phyloP scores from a whole-genome alignment of 169 alveolate genomes.

The Cryptosporidium parvum region DNA sequence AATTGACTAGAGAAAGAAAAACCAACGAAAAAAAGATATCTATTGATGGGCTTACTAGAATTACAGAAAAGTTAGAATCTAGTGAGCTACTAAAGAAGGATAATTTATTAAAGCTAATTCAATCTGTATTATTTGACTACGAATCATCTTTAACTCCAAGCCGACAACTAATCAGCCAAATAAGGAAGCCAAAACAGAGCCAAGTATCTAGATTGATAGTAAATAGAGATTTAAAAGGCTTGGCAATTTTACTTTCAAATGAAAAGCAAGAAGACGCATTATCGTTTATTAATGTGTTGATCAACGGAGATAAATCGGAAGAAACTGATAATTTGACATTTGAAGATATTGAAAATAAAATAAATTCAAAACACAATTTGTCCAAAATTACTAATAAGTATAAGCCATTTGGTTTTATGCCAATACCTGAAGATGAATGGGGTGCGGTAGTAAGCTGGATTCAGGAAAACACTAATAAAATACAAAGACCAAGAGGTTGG shows the following conservation, averaged over 20 bases:
- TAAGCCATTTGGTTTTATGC: slow-evolving; percentile 54
- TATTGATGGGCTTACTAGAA: not conserved
- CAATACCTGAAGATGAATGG: slow-evolving; percentile 53
- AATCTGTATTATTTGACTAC: slow-evolving; percentile 16
- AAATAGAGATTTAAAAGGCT: slow-evolving; percentile 3
- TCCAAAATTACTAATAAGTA: not conserved
- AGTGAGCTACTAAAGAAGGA: not conserved
- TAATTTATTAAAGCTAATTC: not conserved
- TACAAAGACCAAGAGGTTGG: not conserved
- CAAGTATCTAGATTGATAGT: slow-evolving; percentile 4
- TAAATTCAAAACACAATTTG: not conserved
- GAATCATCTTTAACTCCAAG: slow-evolving; percentile 1
- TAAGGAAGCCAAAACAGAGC: slow-evolving; percentile 33
- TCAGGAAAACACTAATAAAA: not conserved
- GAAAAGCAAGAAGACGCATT: slow-evolving; percentile 23
- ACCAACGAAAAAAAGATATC: not conserved
- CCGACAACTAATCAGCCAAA: slow-evolving; percentile 17
- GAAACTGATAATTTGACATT: not conserved
- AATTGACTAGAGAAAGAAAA: not conserved
- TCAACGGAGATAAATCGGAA: slow-evolving; percentile 17
- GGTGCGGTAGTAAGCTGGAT: slow-evolving; percentile 53
- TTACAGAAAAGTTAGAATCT: not conserved
- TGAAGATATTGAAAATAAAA: not conserved
- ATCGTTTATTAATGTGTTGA: slow-evolving; percentile 31
- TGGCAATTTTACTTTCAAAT: slow-evolving; percentile 25